Base-by-base conservation (phyloP, 2,329 filamentous ascomycete genomes). In the Colletotrichum chrysophilum region DNA sequence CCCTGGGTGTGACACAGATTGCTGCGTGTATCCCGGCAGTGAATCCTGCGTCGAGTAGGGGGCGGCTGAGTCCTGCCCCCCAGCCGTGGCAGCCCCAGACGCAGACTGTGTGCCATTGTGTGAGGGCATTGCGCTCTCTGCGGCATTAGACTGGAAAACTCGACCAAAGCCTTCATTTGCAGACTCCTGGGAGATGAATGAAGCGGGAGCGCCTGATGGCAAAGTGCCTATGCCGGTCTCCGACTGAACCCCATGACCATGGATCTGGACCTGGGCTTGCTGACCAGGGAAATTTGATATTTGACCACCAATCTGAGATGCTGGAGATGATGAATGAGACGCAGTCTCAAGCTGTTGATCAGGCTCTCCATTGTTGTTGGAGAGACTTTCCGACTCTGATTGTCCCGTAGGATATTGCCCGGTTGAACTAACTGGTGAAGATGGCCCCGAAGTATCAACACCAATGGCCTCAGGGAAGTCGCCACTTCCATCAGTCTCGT, bases 341-440 rank as follows among this genome's bases (percentile, higher is more conserved):
- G 18, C 8, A 10, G 8, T 0, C 0, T n/a, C 38, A 10, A 0
- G 18, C 38, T 48, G 38, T 48, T 48, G 38, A 48, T 0, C 9
- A 48, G 38, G 38, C 18, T n/a, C 38, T n/a, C 9, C 38, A n/a
- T 48, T n/a, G 9, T 48, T 48, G 38, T 48, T 48, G 18, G 18
- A 6, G 18, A 9, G 18, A n/a, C 18, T n/a, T n/a, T n/a, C 38
- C 38, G 18, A n/a, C n/a, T 48, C 18, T 48, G 0, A 48, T n/a
- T 48, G 18, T 6, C 38, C 38, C 9, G 18, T n/a, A 48, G 9
- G 38, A 48, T 48, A 0, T 48, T 48, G 38, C 38, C 18, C 38
- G 18, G 18, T 10, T 6, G 38, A 48, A 6, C 38, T 18, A 0
- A n/a, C 18, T 5, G 38, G 38, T n/a, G 38, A n/a, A 48, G 38